Conservation (phyloP, 352 stramenopile genomes). For the Blastocystis sp. region DNA sequence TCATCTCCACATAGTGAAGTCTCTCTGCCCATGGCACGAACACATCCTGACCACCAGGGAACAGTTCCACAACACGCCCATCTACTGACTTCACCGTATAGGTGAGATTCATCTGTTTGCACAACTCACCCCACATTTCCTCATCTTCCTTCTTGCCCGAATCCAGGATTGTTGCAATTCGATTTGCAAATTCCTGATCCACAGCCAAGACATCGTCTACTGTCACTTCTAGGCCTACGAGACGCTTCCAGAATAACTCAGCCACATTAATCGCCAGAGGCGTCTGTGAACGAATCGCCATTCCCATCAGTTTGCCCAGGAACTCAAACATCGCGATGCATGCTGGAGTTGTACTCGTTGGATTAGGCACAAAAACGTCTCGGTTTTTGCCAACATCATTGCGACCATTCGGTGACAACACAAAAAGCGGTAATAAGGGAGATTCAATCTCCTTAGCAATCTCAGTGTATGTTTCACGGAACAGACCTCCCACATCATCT, state of each 20-base stretch:
- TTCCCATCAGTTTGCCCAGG: slow-evolving; percentile 86
- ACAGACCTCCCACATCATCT: slow-evolving; percentile 66
- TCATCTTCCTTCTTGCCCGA: background rate
- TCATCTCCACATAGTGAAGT: slow-evolving; percentile 63
- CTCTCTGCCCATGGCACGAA: slow-evolving; percentile 66
- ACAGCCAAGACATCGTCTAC: slow-evolving; percentile 79
- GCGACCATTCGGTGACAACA: slow-evolving; percentile 69
- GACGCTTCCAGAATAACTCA: slow-evolving; percentile 82
- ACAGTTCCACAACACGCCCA: slow-evolving; percentile 64
- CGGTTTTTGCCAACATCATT: slow-evolving; percentile 66
- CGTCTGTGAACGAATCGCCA: slow-evolving; percentile 80
- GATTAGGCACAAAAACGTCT: slow-evolving; percentile 70
- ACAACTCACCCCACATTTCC: background rate
- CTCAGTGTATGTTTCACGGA: slow-evolving; percentile 47
- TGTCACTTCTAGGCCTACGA: slow-evolving; percentile 77
- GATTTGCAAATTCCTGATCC: slow-evolving; percentile 76
- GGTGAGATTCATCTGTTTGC: slow-evolving; percentile 62
- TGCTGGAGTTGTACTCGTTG: slow-evolving; percentile 45
- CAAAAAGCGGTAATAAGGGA: slow-evolving; percentile 63
- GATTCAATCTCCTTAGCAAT: slow-evolving; percentile 66
- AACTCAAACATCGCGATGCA: slow-evolving; percentile 82
- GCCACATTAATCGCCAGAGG: slow-evolving; percentile 83
- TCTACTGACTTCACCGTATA: slow-evolving; percentile 60
- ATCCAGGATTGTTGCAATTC: slow-evolving; percentile 29
- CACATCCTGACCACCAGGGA: slow-evolving; percentile 37